Base-by-base conservation (phyloP, 164 flowering plant species). In the Aristolochia californica region DNA sequence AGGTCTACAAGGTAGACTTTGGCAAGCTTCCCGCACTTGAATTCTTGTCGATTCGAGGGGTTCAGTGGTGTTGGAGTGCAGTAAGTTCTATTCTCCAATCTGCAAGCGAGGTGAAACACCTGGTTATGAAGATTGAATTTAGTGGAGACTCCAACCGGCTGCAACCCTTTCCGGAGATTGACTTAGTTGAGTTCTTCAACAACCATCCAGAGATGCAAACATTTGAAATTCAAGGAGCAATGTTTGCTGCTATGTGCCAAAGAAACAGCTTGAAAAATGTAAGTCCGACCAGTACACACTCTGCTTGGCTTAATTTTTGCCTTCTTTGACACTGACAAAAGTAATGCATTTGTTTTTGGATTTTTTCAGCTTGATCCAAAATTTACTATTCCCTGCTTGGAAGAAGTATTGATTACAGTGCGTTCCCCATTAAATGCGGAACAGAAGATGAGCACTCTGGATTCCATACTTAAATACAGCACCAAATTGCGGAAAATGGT, bases 231-330 rank as follows among this genome's bases (percentile, higher is more conserved):
- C 97, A 87, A 68, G 95, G 97, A 58, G 95, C 97, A 48, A 85
- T 90, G 97, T 90, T 90, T 74, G 97, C 95, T 53, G 95, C 95
- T 20, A 74, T 90, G 26, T 90, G 91, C 70, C 95, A 87, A 56
- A 85, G 77, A 73, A 80, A 85, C 74, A 87, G 97, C 77, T 75
- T 90, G 50, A 87, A 66, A 73, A 80, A 75, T 68, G 97, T 90
- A 44, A 74, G 82, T 60, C 20, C 12, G 2, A 18, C 2, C 34
- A 53, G 18, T 16, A 12, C 9, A 26, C 13, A 2, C 13, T 22
- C 17, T 26, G 25, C 55, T 23, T 20, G 55, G 28, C 24, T 16
- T 5, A 17, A 22, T 20, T 45, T n/a, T 28, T 26, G 12, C 4
- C 49, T 16, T 17, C 43, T 45, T 26, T n/a, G 13, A 5, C 20